phyloP scores from a whole-genome alignment of 345 rosid species.

The Aurinia saxatilis region DNA sequence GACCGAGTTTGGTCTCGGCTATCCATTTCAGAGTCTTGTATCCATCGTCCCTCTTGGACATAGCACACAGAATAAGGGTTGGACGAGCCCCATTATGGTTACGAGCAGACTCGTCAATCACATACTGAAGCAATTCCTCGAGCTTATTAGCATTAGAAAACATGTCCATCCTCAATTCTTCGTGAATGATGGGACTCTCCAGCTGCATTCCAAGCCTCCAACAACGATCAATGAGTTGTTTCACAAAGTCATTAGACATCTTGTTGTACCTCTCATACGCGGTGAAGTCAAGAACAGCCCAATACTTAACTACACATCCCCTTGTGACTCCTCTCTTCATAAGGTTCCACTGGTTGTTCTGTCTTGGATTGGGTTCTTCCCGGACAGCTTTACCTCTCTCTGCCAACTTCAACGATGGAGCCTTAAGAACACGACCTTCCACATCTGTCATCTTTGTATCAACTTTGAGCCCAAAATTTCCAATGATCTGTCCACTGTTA shows the following conservation, averaged over 20 bases:
- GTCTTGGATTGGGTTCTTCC: conserved; percentile 38
- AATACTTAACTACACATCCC: conserved; percentile 50
- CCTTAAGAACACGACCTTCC: conserved; percentile 59
- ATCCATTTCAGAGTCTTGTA: conserved; percentile 81
- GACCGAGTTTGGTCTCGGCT: conserved; percentile 68
- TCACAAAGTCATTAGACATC: conserved; percentile 30
- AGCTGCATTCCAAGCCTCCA: conserved; percentile 49
- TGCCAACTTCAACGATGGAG: conserved; percentile 59
- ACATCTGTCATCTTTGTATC: conserved; percentile 57
- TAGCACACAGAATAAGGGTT: conserved; percentile 65
- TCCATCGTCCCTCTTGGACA: conserved; percentile 56
- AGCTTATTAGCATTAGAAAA: conserved; percentile 35
- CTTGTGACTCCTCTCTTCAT: conserved; percentile 46
- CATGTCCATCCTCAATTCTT: conserved; percentile 33
- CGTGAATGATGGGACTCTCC: conserved; percentile 36
- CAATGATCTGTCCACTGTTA: conserved; percentile 50
- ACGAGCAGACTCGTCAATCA: conserved; percentile 24
- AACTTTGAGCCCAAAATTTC: conserved; percentile 62
- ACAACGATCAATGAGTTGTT: conserved; percentile 38
- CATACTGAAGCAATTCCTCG: conserved; percentile 34
- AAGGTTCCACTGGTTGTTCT: conserved; percentile 70
- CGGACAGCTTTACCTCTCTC: conserved; percentile 32
- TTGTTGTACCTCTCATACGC: conserved; percentile 23
- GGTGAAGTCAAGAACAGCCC: conserved; percentile 79
- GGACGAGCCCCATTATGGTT: conserved; percentile 28